Conservation (phyloP, 306 rosid genomes). For the Gillenia trifoliata region DNA sequence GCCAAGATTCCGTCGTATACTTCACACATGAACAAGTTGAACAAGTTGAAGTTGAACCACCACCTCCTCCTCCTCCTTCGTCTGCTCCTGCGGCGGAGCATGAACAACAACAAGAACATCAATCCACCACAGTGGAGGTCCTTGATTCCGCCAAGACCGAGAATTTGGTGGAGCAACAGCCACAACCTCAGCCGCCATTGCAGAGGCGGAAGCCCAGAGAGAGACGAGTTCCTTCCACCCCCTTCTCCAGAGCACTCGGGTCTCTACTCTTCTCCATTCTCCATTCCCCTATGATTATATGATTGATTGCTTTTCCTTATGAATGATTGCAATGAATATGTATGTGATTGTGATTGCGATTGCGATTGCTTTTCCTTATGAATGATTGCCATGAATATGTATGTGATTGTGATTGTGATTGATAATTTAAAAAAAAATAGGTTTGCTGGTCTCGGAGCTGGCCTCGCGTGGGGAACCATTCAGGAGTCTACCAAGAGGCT, state of each 20-base stretch:
- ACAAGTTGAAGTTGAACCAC: background rate
- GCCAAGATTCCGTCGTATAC: conserved; percentile 43
- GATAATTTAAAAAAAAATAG: conserved; percentile 15
- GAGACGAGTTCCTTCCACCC: conserved; percentile 52
- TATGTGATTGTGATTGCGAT: background rate
- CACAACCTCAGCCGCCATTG: background rate
- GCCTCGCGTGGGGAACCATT: conserved; percentile 94
- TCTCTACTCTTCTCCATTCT: background rate
- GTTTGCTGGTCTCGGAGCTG: conserved; percentile 93
- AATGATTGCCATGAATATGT: background rate
- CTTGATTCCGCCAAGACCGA: background rate
- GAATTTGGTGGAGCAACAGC: background rate
- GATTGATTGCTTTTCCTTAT: background rate
- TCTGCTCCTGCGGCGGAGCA: background rate
- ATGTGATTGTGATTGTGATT: background rate
- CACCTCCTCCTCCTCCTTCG: background rate
- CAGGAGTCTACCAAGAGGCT: conserved; percentile 90
- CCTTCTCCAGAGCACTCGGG: conserved; percentile 55
- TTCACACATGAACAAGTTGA: conserved; percentile 20
- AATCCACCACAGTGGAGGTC: background rate
- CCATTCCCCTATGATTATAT: too few relatives aligned
- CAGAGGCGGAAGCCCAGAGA: conserved; percentile 45
- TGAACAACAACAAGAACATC: conserved; percentile 10
- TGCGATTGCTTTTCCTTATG: too few relatives aligned
- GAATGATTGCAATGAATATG: background rate